Conservation (phyloP, 306 rosid genomes). For the Glycine latifolia region DNA sequence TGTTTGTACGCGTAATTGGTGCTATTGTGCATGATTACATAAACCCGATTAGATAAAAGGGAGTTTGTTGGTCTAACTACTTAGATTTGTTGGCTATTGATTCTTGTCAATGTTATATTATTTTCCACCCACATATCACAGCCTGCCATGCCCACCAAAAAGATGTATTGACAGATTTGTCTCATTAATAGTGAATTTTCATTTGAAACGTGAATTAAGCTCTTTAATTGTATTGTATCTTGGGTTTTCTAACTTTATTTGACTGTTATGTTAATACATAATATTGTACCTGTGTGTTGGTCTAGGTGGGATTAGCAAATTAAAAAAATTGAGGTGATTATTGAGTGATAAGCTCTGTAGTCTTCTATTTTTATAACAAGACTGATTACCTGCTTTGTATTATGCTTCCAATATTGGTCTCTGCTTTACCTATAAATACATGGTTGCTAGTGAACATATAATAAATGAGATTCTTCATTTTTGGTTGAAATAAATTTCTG, state of each 20-base stretch:
- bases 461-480: constrained; percentile 13
- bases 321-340: constrained; percentile 18
- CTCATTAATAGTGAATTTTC: constrained; percentile 1
- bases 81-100: constrained; percentile 12
- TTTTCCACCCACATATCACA: background rate
- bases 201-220: constrained; percentile 32
- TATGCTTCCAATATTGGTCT: constrained; percentile 5
- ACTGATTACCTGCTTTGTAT: constrained; percentile 9
- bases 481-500: constrained; percentile 18
- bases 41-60: background rate
- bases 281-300: constrained; percentile 8
- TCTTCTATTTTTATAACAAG: constrained; percentile 8
- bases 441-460: constrained; percentile 11
- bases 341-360: constrained; percentile 23
- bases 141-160: constrained; percentile 25
- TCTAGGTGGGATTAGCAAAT: constrained; percentile 8
- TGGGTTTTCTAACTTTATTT: background rate
- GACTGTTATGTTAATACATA: too few relatives aligned
- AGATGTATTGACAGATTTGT: background rate
- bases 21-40: constrained; percentile 22
- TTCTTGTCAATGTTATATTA: constrained; percentile 16
- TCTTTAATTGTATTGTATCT: constrained; percentile 30
- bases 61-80: constrained; percentile 31
- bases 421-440: constrained; percentile 28
- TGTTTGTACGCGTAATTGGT: constrained; percentile 30